Evolutionary conservation across 1,284 basidiomycete genomes (phyloP).

Genomic region (Pyrrhoderma noxium): DNA sequence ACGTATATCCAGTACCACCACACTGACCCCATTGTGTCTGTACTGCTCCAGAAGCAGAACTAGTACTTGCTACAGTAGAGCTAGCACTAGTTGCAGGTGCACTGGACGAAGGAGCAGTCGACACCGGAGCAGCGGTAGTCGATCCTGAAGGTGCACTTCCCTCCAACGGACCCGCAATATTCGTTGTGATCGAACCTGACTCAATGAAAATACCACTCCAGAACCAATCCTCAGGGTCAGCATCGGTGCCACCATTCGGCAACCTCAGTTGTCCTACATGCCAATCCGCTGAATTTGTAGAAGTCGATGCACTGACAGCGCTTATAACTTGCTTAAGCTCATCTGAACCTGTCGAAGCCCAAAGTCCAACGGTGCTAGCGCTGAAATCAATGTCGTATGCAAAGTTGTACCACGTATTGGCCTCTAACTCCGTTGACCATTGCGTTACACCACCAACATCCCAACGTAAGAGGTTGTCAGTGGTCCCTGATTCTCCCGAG

Average conservation of each 20-base stretch:
- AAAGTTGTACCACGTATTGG: slow-evolving; percentile 26
- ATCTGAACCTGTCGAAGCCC: slow-evolving; percentile 20
- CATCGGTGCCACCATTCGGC: slow-evolving; percentile 19
- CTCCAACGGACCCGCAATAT: slow-evolving; percentile 14
- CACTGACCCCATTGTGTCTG: slow-evolving; percentile 18
- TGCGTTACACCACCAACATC: slow-evolving; percentile 17
- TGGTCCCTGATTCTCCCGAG: slow-evolving; percentile 20
- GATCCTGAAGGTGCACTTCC: background rate
- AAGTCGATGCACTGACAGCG: slow-evolving; percentile 19
- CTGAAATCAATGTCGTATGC: slow-evolving; percentile 22
- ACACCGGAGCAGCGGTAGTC: slow-evolving; percentile 5
- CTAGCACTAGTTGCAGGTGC: background rate
- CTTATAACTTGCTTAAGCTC: slow-evolving; percentile 20
- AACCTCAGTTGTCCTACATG: slow-evolving; percentile 24
- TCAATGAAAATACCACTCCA: slow-evolving; percentile 23
- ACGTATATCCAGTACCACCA: slow-evolving; percentile 18
- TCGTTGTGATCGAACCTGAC: slow-evolving; percentile 16
- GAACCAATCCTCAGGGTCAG: slow-evolving; percentile 23
- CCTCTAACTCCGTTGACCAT: slow-evolving; percentile 21
- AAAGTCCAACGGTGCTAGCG: slow-evolving; percentile 22
- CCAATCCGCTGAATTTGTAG: slow-evolving; percentile 24
- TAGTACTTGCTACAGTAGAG: slow-evolving; percentile 7
- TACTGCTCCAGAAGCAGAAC: slow-evolving; percentile 8
- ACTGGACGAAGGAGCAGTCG: slow-evolving; percentile 5
- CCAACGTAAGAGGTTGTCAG: slow-evolving; percentile 22